These are phyloP conservation scores for Barnettozyma wickerhamii DNA, from an alignment of 805 yeast genomes.

Conservation along the genomic window DNA sequence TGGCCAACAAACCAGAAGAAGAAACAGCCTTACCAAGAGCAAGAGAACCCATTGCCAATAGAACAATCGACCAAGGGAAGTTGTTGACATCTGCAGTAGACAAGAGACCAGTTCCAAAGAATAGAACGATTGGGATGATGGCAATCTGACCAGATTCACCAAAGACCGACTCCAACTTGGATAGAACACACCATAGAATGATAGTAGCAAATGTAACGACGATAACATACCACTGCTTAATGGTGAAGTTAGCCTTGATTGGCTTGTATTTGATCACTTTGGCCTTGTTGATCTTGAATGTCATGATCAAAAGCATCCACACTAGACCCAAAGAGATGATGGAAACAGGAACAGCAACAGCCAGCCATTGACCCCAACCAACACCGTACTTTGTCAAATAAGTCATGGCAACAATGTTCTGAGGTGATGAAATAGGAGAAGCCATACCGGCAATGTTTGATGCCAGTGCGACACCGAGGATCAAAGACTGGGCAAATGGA, in stretches of 20 bases:
- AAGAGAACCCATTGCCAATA: slow-evolving; percentile 96
- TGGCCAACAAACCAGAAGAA: slow-evolving; percentile 78
- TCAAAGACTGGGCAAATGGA: slow-evolving; percentile 79
- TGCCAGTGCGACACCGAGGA: slow-evolving; percentile 87
- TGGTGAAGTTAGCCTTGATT: slow-evolving; percentile 62
- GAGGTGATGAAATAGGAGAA: slow-evolving; percentile 95
- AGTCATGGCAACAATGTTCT: slow-evolving; percentile 85
- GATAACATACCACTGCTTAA: slow-evolving; percentile 69
- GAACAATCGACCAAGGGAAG: slow-evolving; percentile 94
- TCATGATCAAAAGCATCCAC: slow-evolving; percentile 63
- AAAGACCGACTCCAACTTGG: slow-evolving; percentile 60
- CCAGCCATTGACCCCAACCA: slow-evolving; percentile 91
- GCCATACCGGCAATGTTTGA: slow-evolving; percentile 95
- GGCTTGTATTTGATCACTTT: slow-evolving; percentile 43
- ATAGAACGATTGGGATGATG: slow-evolving; percentile 74
- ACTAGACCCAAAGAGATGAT: slow-evolving; percentile 54
- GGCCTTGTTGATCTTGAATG: slow-evolving; percentile 46
- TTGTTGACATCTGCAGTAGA: slow-evolving; percentile 85
- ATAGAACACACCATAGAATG: slow-evolving; percentile 83
- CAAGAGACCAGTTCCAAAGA: slow-evolving; percentile 86
- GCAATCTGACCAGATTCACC: slow-evolving; percentile 96
- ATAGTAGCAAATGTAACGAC: slow-evolving; percentile 71
- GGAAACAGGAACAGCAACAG: slow-evolving; percentile 80
- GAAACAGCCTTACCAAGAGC: slow-evolving; percentile 93
- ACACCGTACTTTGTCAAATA: slow-evolving; percentile 64